Conservation (phyloP, 768 basidiomycete genomes). For the Hericium alpestre region DNA sequence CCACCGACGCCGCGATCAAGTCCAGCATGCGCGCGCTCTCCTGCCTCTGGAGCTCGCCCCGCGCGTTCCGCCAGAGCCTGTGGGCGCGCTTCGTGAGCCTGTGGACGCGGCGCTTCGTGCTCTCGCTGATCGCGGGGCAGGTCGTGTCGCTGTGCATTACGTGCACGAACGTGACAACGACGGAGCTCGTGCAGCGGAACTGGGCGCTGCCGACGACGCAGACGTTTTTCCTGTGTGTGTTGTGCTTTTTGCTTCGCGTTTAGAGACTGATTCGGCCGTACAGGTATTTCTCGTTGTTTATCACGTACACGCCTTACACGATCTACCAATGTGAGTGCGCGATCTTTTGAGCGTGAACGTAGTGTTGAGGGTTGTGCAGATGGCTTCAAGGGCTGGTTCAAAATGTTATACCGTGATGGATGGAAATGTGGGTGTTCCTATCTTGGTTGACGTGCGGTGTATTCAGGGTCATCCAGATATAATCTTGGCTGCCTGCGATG, state of each 20-base stretch:
- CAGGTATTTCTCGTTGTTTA: conserved; percentile 72
- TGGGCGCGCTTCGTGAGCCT: conserved; percentile 57
- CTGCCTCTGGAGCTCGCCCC: conserved; percentile 49
- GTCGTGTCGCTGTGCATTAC: conserved; percentile 82
- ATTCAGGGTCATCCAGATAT: conserved; percentile 38
- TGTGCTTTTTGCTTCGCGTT: background rate
- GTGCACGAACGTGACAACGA: conserved; percentile 80
- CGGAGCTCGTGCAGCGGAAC: conserved; percentile 57
- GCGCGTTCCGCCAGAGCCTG: conserved; percentile 43
- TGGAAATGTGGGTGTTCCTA: conserved; percentile 64
- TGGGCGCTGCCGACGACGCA: conserved; percentile 77
- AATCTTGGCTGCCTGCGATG: conserved; percentile 69
- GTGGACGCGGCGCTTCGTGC: conserved; percentile 66
- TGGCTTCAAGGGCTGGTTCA: conserved; percentile 77
- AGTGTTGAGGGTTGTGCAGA: conserved; percentile 31
- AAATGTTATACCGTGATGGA: conserved; percentile 60
- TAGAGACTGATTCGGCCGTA: background rate
- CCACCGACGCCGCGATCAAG: conserved; percentile 62
- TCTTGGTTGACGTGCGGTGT: background rate
- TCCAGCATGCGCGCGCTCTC: conserved; percentile 75
- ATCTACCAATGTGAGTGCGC: conserved; percentile 65
- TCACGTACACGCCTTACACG: conserved; percentile 79
- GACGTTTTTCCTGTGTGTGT: conserved; percentile 68
- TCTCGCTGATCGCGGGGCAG: conserved; percentile 69
- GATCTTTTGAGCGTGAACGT: too few species aligned